phyloP scores from a whole-genome alignment of 345 rosid species.

The Citrus glauca region DNA sequence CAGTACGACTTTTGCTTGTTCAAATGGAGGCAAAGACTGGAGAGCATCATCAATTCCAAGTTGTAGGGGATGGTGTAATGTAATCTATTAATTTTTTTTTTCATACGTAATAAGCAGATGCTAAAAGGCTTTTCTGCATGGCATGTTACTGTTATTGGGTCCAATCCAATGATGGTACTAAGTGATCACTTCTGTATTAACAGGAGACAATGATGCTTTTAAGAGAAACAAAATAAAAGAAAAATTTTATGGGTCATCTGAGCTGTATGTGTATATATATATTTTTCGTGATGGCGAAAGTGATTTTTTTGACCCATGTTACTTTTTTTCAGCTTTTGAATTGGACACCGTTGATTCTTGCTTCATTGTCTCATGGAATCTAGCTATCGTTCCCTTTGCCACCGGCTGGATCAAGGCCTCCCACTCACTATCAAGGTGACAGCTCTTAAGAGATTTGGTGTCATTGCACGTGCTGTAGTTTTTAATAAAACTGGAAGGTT shows the following conservation, averaged over 20 bases:
- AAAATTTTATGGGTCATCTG: background rate
- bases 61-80: constrained; percentile 18
- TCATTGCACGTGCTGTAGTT: background rate
- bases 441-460: background rate
- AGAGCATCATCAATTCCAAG: constrained; percentile 26
- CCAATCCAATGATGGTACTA: constrained; percentile 11
- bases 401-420: background rate
- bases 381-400: background rate
- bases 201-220: background rate
- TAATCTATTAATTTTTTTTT: background rate
- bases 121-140: constrained; percentile 4
- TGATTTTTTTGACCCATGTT: background rate
- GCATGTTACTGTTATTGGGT: background rate
- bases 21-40: constrained; percentile 12
- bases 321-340: background rate
- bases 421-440: background rate
- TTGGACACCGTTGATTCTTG: background rate
- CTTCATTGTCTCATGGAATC: background rate
- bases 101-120: background rate
- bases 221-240: background rate
- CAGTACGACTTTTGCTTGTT: constrained; percentile 1
- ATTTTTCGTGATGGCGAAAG: background rate
- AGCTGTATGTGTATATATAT: background rate
- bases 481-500: background rate
- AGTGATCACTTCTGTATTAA: background rate